Base-by-base conservation (phyloP, 2,329 filamentous ascomycete genomes). In the Lachnellula willkommii region DNA sequence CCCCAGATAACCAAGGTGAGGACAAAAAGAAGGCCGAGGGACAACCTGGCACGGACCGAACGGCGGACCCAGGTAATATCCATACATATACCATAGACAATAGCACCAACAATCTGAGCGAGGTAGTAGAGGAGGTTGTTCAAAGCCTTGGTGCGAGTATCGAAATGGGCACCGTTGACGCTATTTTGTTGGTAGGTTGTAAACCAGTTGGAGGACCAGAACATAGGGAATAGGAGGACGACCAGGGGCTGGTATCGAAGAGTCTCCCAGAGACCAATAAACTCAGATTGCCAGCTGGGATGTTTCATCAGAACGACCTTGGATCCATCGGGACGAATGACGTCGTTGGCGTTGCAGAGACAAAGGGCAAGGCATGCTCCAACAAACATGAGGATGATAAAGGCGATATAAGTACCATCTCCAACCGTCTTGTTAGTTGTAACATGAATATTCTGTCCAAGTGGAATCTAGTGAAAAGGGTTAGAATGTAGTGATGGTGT, bases 251-350 rank as follows among this genome's bases (percentile, higher is more conserved):
- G 87, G 35, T 78, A 78, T 50, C 75, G 73, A 55, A 95, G 73
- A 0, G 88, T 90, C 70, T 94, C 80, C 71, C 79, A 87, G 2
- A 96, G 81, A 54, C 91, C 91, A 17, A 80, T 61, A 59, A 95
- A 72, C 73, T 96, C 91, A 3, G 88, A 85, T 67, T 83, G 82
- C 88, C 89, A 95, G 51, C 88, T 89, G 3, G 91, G 91, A 72
- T 95, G 89, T 77, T 94, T 93, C 88, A 93, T 95, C 60, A 92
- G 73, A 60, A 95, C 90, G 68, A 95, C 84, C 57, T 83, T 81
- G 56, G 87, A 87, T 56, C 90, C 89, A 69, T 96, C 90, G 39
- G 80, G 77, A 59, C 91, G 89, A 62, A 89, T 75, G 60, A 96
- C 81, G 54, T 83, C 80, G 63, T 81, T 81, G 39, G 88, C 88